These are phyloP conservation scores for Rhododendron kiyosumense DNA, from an alignment of 148 eudicot genomes.

Conservation along the genomic window DNA sequence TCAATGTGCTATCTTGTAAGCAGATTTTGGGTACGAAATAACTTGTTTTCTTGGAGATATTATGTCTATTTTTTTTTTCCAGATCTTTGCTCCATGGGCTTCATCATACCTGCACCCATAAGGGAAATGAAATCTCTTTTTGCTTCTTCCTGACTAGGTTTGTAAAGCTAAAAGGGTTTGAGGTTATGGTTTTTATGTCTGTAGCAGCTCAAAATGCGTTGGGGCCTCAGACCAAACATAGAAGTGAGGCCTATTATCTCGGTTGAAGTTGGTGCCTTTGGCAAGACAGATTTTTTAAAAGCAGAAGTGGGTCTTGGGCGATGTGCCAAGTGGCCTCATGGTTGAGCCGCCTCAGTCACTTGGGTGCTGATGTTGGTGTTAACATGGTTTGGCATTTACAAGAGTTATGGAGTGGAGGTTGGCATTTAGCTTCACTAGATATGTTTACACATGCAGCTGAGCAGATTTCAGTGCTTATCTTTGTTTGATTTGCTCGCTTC, in stretches of 20 bases:
- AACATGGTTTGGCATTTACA: not conserved
- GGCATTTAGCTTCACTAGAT: not conserved
- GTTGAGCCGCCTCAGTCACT: not conserved
- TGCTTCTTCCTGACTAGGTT: not conserved
- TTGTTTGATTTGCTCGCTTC: not conserved
- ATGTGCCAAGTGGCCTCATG: not conserved
- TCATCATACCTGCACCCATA: not conserved
- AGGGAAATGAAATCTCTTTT: not conserved
- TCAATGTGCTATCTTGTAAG: not conserved
- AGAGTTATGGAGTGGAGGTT: not conserved
- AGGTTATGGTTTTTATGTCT: not conserved
- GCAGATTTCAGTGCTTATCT: not conserved
- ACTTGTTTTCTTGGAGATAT: not conserved
- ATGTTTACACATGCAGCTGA: not conserved
- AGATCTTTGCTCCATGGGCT: not conserved
- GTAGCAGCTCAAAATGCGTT: not conserved
- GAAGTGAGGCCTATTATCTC: not conserved
- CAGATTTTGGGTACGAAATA: not conserved
- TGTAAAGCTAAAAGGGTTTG: not conserved
- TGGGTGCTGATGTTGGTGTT: not conserved
- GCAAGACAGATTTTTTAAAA: not conserved
- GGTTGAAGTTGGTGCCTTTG: not conserved
- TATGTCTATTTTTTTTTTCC: not conserved
- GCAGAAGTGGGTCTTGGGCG: not conserved
- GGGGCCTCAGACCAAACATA: not conserved